These are phyloP conservation scores for Beverwykella pulmonaria DNA, from an alignment of 495 filamentous ascomycete genomes.

Conservation along the genomic window DNA sequence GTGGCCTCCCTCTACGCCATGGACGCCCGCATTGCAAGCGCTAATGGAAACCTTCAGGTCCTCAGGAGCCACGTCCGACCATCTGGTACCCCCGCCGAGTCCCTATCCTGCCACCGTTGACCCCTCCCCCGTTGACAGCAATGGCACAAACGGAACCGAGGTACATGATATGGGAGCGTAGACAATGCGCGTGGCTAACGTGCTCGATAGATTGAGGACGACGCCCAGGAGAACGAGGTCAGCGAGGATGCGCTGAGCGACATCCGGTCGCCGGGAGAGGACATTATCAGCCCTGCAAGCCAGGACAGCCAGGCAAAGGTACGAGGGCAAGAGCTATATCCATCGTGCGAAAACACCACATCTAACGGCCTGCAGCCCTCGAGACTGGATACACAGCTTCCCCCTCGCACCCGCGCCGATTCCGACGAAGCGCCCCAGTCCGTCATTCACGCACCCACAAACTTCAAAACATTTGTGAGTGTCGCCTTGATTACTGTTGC, in stretches of 20 bases:
- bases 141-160: constrained; percentile 56
- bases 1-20: constrained; percentile 40
- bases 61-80: too few species aligned
- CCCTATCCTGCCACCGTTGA: constrained; percentile 56
- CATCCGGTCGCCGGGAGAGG: constrained; percentile 44
- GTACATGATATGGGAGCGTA: constrained; percentile 56
- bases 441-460: constrained; percentile 83
- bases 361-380: constrained; percentile 54
- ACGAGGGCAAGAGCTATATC: constrained; percentile 6
- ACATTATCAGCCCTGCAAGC: constrained; percentile 44
- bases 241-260: constrained; percentile 43
- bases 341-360: background rate
- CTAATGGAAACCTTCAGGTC: constrained; percentile 38
- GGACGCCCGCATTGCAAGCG: constrained; percentile 12
- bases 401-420: constrained; percentile 57
- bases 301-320: constrained; percentile 37
- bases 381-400: constrained; percentile 60
- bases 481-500: constrained; percentile 36
- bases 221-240: constrained; percentile 53
- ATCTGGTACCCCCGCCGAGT: constrained; percentile 37
- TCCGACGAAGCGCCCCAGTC: constrained; percentile 75
- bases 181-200: constrained; percentile 8
- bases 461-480: constrained; percentile 76
- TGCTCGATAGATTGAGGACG: constrained; percentile 64
- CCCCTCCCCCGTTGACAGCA: constrained; percentile 76